Base-by-base conservation (phyloP, 31 red algal species). In the Porphyra umbilicalis region DNA sequence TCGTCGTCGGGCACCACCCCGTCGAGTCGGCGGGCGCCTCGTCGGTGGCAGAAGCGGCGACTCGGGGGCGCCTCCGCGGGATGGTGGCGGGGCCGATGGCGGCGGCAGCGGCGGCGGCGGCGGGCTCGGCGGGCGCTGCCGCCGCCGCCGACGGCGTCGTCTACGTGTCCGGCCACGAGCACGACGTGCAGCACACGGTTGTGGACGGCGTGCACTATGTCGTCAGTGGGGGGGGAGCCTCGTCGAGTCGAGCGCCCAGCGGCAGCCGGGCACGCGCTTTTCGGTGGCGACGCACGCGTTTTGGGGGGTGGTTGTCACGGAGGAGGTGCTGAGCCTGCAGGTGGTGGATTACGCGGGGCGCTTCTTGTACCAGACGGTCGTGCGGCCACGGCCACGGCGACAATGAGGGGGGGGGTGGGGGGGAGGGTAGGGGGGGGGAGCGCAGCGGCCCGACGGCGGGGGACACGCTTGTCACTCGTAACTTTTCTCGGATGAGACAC, bases 1-100 rank as follows among this genome's bases (percentile, higher is more conserved):
- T 93, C 35, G 86, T 93, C 79, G 46, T 93, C 35, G 91, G 86
- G 13, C 91, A 93, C 79, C 91, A 93, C 35, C 91, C 91, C 39
- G 77, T 93, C 11, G 76, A 79, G 34, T 82, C 83, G 7, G 80
- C 83, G 6, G 85, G 75, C 46, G 82, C 85, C 31, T 79, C 87
- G 77, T 42, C 82, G 0, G 16, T 88, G 10, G 35, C n/a, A 29
- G 86, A 93, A 38, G 35, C 25, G 13, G 35, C 34, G 10, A 80
- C 82, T 32, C 68, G 33, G 10, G 75, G 25, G 35, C 85, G 80
- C 31, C 36, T 88, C 71, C 78, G 75, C 25, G 35, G 42, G 31
- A 81, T 38, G 30, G 33, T 88, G 30, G 36, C 30, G 34, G 37
- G 31, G 16, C 44, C 68, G 33, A 32, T 86, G 68, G 57, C 25